phyloP scores from a whole-genome alignment of 2,329 filamentous ascomycete species.

The Curvularia eragrostidis region DNA sequence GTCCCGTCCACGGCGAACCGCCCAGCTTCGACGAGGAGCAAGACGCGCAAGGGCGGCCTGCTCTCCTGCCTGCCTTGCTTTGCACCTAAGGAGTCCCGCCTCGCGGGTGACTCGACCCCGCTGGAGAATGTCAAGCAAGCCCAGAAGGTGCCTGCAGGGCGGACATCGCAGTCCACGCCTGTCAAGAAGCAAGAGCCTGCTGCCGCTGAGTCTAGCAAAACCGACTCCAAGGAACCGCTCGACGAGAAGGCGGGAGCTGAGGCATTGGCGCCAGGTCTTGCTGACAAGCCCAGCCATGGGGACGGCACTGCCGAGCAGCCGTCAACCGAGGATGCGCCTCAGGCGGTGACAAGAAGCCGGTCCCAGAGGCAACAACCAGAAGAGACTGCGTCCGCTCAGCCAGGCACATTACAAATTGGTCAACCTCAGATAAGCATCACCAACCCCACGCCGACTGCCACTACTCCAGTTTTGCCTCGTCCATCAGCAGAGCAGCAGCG shows the following conservation, averaged over 20 bases:
- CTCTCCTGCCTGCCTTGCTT: conserved; percentile 70
- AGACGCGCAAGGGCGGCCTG: conserved; percentile 51
- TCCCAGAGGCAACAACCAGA: conserved; percentile 44
- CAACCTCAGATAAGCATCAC: conserved; percentile 53
- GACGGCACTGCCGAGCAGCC: conserved; percentile 34
- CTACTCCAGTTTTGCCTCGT: conserved; percentile 43
- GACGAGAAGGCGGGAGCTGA: conserved; percentile 52
- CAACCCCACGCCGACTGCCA: conserved; percentile 53
- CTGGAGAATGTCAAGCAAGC: conserved; percentile 54
- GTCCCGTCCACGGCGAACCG: conserved; percentile 39
- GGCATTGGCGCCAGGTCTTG: conserved; percentile 27
- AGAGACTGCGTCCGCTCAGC: conserved; percentile 41
- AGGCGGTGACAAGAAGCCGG: conserved; percentile 41
- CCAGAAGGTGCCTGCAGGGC: conserved; percentile 46
- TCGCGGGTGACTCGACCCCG: conserved; percentile 50
- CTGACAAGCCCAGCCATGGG: conserved; percentile 33
- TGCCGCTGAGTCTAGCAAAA: conserved; percentile 52
- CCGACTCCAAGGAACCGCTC: conserved; percentile 54
- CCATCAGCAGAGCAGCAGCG: conserved; percentile 49
- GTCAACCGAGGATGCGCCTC: conserved; percentile 32
- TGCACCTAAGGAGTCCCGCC: conserved; percentile 65
- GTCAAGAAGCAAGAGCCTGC: conserved; percentile 57
- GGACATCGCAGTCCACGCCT: conserved; percentile 59
- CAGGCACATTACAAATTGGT: conserved; percentile 42
- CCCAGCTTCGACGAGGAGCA: conserved; percentile 46